Conservation (phyloP, 2,329 filamentous ascomycete species). For the Alternaria viburni region DNA sequence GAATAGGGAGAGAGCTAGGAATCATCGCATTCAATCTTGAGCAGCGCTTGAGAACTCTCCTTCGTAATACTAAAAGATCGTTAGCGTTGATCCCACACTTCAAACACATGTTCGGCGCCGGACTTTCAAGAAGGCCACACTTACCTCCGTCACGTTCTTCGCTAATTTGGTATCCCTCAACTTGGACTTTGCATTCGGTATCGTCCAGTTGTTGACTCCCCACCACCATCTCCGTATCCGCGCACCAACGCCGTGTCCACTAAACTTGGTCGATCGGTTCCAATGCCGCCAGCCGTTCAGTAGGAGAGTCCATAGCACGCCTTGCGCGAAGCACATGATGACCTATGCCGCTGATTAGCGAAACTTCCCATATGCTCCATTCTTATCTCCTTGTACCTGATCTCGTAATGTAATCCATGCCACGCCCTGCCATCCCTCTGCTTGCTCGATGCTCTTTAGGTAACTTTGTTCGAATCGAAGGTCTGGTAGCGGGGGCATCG, state of each 20-base stretch:
- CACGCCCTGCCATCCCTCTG: conserved; percentile 80
- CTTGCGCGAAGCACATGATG: conserved; percentile 85
- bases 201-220: conserved; percentile 84
- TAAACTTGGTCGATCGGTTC: conserved; percentile 80
- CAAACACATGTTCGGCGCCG: conserved; percentile 13
- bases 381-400: conserved; percentile 65
- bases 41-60: conserved; percentile 34
- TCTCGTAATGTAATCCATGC: conserved; percentile 85
- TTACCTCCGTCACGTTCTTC: conserved; percentile 45
- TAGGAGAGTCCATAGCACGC: conserved; percentile 84
- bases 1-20: conserved; percentile 2
- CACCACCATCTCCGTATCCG: conserved; percentile 92
- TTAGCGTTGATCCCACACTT: conserved; percentile 15
- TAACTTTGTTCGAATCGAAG: conserved; percentile 98
- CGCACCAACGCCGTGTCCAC: conserved; percentile 77
- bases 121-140: conserved; percentile 42
- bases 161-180: conserved; percentile 41
- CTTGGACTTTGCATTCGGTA: conserved; percentile 30
- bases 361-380: background rate
- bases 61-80: conserved; percentile 33
- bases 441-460: conserved; percentile 81
- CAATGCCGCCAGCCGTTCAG: conserved; percentile 88
- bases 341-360: conserved; percentile 59
- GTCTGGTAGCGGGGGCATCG: conserved; percentile 77
- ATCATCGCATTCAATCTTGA: conserved; percentile 16